phyloP scores from a whole-genome alignment of 2,329 filamentous ascomycete genomes.

The Leptographium lundbergii region DNA sequence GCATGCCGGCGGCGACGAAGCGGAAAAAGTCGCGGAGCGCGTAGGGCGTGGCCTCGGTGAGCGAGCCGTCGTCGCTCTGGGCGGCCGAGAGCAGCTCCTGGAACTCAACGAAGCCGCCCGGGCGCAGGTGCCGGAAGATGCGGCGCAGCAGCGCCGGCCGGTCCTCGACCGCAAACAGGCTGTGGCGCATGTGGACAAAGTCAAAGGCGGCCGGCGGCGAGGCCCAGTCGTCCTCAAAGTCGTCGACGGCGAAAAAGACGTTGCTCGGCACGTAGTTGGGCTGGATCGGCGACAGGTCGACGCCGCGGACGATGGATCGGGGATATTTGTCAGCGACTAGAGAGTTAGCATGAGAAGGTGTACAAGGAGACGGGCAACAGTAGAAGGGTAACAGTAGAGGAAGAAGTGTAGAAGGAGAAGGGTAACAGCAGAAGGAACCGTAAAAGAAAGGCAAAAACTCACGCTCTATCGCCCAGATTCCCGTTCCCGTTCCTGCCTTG shows the following conservation, averaged over 20 bases:
- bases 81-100: slow-evolving; percentile 31
- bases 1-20: slow-evolving; percentile 21
- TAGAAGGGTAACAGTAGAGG: background rate
- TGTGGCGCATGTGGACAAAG: slow-evolving; percentile 35
- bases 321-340: slow-evolving; percentile 36
- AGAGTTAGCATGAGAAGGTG: background rate
- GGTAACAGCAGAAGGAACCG: background rate
- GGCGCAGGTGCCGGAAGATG: slow-evolving; percentile 33
- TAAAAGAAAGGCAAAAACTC: no score
- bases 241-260: slow-evolving; percentile 37
- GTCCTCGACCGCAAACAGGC: slow-evolving; percentile 31
- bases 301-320: slow-evolving; percentile 29
- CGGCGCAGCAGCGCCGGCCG: slow-evolving; percentile 27
- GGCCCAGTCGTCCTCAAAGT: slow-evolving; percentile 39
- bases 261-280: slow-evolving; percentile 38
- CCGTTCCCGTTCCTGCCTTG: slow-evolving; percentile 33
- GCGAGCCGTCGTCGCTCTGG: slow-evolving; percentile 31
- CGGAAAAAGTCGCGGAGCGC: slow-evolving; percentile 33
- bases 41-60: slow-evolving; percentile 25
- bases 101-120: slow-evolving; percentile 37
- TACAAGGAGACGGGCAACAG: background rate
- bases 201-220: slow-evolving; percentile 32
- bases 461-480: slow-evolving; percentile 38
- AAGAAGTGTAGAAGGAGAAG: background rate
- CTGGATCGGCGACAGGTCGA: slow-evolving; percentile 40